Conservation (phyloP, 2,329 filamentous ascomycete genomes). For the Colletotrichum sp. region DNA sequence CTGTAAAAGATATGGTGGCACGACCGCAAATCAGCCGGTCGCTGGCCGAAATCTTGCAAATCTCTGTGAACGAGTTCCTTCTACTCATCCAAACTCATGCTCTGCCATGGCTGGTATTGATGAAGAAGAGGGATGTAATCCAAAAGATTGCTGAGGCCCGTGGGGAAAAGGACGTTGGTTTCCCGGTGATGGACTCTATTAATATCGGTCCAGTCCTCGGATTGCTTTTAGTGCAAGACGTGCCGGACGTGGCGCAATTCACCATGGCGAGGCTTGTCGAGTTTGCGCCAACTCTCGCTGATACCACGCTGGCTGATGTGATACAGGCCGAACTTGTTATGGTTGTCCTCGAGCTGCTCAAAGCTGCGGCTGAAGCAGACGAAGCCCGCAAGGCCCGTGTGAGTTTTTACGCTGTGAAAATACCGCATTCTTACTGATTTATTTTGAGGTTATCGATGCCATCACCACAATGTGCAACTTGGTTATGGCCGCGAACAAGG, state of each 20-base stretch:
- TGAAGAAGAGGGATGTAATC: constrained; percentile 78
- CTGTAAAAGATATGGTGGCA: constrained; percentile 80
- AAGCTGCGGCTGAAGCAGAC: constrained; percentile 73
- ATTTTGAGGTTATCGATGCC: constrained; percentile 49
- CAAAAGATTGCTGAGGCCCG: constrained; percentile 80
- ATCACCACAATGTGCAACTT: constrained; percentile 50
- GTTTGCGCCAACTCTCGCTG: constrained; percentile 73
- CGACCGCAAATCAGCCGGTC: constrained; percentile 83
- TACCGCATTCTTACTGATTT: not conserved
- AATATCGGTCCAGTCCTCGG: constrained; percentile 66
- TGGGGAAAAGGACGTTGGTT: constrained; percentile 68
- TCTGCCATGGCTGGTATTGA: constrained; percentile 84
- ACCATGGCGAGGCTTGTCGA: constrained; percentile 72
- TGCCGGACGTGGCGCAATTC: constrained; percentile 63
- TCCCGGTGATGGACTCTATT: constrained; percentile 56
- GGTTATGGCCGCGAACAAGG: constrained; percentile 43
- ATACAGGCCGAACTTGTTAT: constrained; percentile 77
- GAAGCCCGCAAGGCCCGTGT: constrained; percentile 63
- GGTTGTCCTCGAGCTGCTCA: constrained; percentile 82
- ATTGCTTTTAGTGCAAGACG: constrained; percentile 62
- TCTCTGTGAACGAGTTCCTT: constrained; percentile 77
- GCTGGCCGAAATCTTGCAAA: constrained; percentile 80
- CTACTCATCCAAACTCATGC: constrained; percentile 79
- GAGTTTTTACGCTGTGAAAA: constrained; percentile 31
- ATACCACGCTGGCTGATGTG: constrained; percentile 69